phyloP scores from a whole-genome alignment of 805 yeast species.

The Saccharomycopsis oosterbeekiorum region DNA sequence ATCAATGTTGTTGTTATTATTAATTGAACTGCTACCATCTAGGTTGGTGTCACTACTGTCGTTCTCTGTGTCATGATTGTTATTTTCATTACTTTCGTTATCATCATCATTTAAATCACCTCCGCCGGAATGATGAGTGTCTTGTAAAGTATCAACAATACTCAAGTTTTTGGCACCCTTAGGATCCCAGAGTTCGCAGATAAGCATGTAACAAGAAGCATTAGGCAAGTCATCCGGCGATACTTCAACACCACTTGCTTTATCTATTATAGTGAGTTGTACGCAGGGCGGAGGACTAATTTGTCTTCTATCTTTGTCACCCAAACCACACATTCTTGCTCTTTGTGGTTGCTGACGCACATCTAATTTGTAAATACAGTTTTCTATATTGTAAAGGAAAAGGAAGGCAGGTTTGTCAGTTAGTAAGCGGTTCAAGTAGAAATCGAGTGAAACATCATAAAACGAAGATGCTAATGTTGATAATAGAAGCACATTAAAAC shows the following conservation, averaged over 20 bases:
- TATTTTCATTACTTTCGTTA: conserved; percentile 1
- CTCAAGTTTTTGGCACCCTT: conserved; percentile 23
- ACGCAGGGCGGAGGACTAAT: conserved; percentile 28
- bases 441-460: too few relatives aligned
- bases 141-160: conserved; percentile 19
- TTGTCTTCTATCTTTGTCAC: conserved; percentile 31
- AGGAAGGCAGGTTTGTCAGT: too few relatives aligned
- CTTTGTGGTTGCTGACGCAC: conserved; percentile 36
- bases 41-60: neutral
- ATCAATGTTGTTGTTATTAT: conserved; percentile 4
- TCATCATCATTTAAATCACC: conserved; percentile 15
- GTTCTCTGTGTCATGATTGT: neutral
- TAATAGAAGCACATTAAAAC: neutral
- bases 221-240: conserved; percentile 26
- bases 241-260: conserved; percentile 22
- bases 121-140: conserved; percentile 8
- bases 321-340: conserved; percentile 39
- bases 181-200: conserved; percentile 32
- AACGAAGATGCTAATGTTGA: too few relatives aligned
- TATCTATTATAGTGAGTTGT: conserved; percentile 20
- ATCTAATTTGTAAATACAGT: conserved; percentile 21
- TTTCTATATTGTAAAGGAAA: conserved; percentile 3
- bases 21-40: neutral
- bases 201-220: conserved; percentile 26
- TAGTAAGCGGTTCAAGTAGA: too few relatives aligned